Conservation (phyloP, 2,329 filamentous ascomycete genomes). For the Talaromyces piceae region DNA sequence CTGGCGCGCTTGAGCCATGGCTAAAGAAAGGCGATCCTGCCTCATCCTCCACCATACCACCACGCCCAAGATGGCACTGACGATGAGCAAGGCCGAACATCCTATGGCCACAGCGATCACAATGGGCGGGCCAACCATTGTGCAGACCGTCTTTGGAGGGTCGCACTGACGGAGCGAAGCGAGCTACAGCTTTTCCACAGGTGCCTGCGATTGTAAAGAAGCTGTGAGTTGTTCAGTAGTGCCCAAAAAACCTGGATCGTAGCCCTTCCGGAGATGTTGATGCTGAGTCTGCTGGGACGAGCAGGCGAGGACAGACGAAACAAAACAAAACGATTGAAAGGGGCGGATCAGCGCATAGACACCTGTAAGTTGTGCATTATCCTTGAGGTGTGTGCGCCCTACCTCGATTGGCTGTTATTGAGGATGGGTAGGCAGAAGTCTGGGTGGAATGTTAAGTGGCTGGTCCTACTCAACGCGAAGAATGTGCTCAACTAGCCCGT, state of each 20-base stretch:
- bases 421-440: constrained; percentile 1
- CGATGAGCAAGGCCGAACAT: constrained; percentile 26
- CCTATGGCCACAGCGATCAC: constrained; percentile 30
- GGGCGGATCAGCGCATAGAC: neutral
- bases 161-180: neutral
- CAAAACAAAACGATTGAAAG: constrained; percentile 3
- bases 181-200: neutral
- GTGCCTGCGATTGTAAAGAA: neutral
- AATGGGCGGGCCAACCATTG: constrained; percentile 26
- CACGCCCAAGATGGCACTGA: constrained; percentile 24
- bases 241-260: neutral
- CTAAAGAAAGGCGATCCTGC: constrained; percentile 25
- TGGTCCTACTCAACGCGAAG: constrained; percentile 10
- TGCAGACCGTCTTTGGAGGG: constrained; percentile 7
- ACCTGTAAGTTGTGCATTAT: neutral
- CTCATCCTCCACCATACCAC: constrained; percentile 30
- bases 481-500: constrained; percentile 7
- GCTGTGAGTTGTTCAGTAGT: neutral
- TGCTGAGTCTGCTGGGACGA: constrained; percentile 1
- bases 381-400: neutral
- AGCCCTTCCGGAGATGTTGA: neutral
- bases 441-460: constrained; percentile 9
- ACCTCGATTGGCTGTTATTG: constrained; percentile 4
- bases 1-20: constrained; percentile 18
- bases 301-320: constrained; percentile 2